Conservation (phyloP, 2,329 filamentous ascomycete genomes). For the Ramichloridium luteum region DNA sequence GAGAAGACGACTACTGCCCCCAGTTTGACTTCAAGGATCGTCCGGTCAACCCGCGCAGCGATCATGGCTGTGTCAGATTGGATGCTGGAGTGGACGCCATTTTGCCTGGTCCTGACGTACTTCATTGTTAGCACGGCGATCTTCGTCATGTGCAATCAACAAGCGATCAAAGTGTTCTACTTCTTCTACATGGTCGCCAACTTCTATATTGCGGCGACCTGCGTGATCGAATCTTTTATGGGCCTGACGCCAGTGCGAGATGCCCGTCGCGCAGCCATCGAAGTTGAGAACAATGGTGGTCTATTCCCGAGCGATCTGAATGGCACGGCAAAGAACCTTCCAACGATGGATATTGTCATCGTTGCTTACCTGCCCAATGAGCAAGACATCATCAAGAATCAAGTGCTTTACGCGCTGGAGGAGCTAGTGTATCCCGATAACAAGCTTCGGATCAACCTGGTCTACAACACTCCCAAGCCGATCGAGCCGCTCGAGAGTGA, state of each 20-base stretch:
- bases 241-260: constrained; percentile 21
- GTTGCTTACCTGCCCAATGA: constrained; percentile 42
- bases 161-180: constrained; percentile 22
- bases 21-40: constrained; percentile 7
- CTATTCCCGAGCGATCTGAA: constrained; percentile 18
- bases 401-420: constrained; percentile 35
- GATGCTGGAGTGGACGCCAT: constrained; percentile 22
- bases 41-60: constrained; percentile 7
- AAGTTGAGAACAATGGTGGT: constrained; percentile 16
- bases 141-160: constrained; percentile 18
- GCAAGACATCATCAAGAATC: constrained; percentile 36
- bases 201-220: constrained; percentile 21
- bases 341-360: constrained; percentile 36
- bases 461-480: constrained; percentile 38
- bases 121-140: constrained; percentile 22
- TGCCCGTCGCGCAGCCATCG: constrained; percentile 17
- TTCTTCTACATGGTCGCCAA: constrained; percentile 24
- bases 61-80: constrained; percentile 18
- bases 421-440: constrained; percentile 35
- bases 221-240: constrained; percentile 22
- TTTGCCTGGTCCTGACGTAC: constrained; percentile 19
- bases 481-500: constrained; percentile 37
- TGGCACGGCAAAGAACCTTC: constrained; percentile 23
- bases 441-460: constrained; percentile 36
- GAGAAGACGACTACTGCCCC: not conserved